These are phyloP conservation scores for Scalesia atractyloides DNA, from an alignment of 129 eudicot species.

Conservation along the genomic window DNA sequence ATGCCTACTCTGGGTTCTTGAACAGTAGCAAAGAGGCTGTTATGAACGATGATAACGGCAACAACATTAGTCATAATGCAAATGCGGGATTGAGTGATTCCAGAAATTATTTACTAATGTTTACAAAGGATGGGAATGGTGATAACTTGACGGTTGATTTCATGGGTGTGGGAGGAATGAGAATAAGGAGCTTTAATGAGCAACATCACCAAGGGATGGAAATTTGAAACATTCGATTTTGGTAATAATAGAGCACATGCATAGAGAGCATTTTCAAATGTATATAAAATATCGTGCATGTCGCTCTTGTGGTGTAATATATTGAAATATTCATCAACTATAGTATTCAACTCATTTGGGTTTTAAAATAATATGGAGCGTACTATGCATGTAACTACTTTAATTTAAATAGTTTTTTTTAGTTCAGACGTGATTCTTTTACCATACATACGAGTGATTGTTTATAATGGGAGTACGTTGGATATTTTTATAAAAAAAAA, in stretches of 20 bases:
- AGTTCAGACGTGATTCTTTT: not conserved
- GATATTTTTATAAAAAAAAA: too few species aligned
- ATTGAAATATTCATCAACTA: constrained; percentile 23
- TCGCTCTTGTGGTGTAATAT: constrained; percentile 29
- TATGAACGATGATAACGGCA: constrained; percentile 21
- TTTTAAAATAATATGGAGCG: not conserved
- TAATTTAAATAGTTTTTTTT: not conserved
- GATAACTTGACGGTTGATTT: constrained; percentile 44
- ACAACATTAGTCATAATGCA: constrained; percentile 18
- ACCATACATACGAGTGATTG: not conserved
- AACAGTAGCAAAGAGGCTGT: constrained; percentile 21
- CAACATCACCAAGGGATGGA: constrained; percentile 49
- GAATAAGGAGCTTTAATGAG: constrained; percentile 28
- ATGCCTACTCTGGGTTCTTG: constrained; percentile 25
- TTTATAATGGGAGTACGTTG: too few species aligned
- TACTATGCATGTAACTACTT: not conserved
- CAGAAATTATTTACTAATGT: constrained; percentile 22
- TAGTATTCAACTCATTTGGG: not conserved
- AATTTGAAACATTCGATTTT: constrained; percentile 33
- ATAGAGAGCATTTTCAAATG: constrained; percentile 22
- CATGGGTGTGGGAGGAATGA: constrained; percentile 50
- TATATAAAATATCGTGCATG: constrained; percentile 31
- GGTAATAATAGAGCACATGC: constrained; percentile 34
- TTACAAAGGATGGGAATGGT: constrained; percentile 32
- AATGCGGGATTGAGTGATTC: constrained; percentile 22